Base-by-base conservation (phyloP, 805 yeast genomes). In the Helenozyma rhizophorensis region DNA sequence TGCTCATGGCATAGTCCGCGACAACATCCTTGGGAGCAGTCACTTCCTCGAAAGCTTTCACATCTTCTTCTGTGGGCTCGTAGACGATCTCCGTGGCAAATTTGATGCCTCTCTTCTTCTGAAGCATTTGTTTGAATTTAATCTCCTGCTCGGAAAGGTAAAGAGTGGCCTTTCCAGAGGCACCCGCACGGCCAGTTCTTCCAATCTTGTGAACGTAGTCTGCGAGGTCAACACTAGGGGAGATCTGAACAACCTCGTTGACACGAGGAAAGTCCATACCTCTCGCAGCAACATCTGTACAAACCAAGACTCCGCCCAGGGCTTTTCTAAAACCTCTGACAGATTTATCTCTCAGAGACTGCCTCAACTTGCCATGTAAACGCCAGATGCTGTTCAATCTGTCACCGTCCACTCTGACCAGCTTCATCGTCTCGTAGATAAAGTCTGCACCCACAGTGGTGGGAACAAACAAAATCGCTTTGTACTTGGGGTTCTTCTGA, bases 241-340 rank as follows among this genome's bases (percentile, higher is more conserved):
- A 84, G 34, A 86, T 58, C 65, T 90, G 97, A 48, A 83, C 65
- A 32, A 90, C 97, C 53, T 86, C 85, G 16, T 87, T 62, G 18
- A 90, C 94, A 47, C 77, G 76, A 36, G 89, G 93, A 72, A 90
- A 85, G 65, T 90, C 97, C 82, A 90, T 80, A 47, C 97, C 97
- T 63, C 97, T 78, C 10, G 97, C 96, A 40, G 89, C 94, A 38
- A 90, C 97, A 60, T 88, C 95, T 6, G 96, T 84, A 35, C 90
- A 80, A 34, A 90, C 75, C 36, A 90, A 68, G 27, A 89, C 53
- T 35, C 86, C 83, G 58, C 36, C 54, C 37, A 40, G 47, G 19
- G 43, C 21, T 5, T 15, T 32, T 43, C 79, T 73, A 66, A 80
- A 84, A 22, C 52, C 51, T 31, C 65, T 67, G 23, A 83, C 76